Conservation (phyloP, 495 filamentous ascomycete genomes). For the Xanthoparmelia taractica region DNA sequence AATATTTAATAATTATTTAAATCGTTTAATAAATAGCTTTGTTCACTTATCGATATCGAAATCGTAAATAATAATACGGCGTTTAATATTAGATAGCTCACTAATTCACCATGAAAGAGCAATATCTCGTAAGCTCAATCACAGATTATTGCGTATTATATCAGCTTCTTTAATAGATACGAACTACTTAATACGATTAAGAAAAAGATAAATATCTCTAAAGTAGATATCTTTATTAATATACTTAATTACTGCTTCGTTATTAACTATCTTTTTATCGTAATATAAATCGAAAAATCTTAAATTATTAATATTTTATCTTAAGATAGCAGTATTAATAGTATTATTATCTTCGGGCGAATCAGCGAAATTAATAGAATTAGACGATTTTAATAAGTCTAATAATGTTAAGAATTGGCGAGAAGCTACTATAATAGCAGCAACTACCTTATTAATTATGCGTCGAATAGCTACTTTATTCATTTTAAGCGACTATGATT, state of each 20-base stretch:
- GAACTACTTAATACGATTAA: slow-evolving; percentile 2
- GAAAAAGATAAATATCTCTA: background rate
- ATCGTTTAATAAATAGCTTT: background rate
- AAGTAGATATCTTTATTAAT: background rate
- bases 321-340: too few species aligned
- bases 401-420: too few species aligned
- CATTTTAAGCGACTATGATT: too few species aligned
- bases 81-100: background rate
- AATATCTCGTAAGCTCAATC: background rate
- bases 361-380: background rate
- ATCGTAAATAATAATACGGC: background rate
- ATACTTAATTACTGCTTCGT: background rate
- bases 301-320: background rate
- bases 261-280: background rate
- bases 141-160: background rate
- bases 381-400: too few species aligned
- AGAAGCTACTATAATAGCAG: too few species aligned
- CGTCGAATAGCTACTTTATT: too few species aligned
- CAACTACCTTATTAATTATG: too few species aligned
- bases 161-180: background rate
- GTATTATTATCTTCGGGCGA: too few species aligned
- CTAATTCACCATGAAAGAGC: background rate
- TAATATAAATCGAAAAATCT: background rate
- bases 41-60: background rate
- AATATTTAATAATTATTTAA: background rate